Evolutionary conservation across 345 rosid genomes (phyloP).

Genomic region (Rhodamnia argentea): DNA sequence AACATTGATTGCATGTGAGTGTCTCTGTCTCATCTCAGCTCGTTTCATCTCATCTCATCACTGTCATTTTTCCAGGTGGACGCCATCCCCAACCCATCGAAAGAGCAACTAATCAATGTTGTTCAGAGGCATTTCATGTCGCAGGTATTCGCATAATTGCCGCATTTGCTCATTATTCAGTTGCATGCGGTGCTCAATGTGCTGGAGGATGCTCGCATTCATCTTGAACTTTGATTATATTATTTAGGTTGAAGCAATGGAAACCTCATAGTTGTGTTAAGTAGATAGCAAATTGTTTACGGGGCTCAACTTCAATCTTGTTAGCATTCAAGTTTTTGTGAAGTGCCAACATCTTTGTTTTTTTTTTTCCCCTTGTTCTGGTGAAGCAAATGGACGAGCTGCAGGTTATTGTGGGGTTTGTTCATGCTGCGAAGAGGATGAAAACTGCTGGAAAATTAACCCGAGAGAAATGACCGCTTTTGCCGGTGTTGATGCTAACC

Average conservation of each 20-base stretch:
- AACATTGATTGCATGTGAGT: background rate
- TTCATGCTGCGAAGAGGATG: constrained; percentile 77
- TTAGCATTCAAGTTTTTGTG: background rate
- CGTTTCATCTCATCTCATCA: background rate
- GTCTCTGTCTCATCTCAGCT: background rate
- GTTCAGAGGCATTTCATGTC: constrained; percentile 94
- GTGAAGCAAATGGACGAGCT: constrained; percentile 90
- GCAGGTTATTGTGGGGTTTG: constrained; percentile 92
- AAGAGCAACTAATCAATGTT: constrained; percentile 68
- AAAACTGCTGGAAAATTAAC: constrained; percentile 51
- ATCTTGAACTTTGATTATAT: background rate
- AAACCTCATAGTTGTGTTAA: background rate
- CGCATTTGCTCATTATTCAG: background rate
- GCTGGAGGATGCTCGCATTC: background rate
- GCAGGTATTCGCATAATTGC: constrained; percentile 38
- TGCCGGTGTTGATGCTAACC: background rate
- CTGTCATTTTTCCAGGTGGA: constrained; percentile 42
- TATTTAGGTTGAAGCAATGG: background rate
- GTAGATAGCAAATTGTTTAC: background rate
- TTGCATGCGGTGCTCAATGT: background rate
- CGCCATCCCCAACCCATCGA: constrained; percentile 70
- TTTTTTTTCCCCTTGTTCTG: background rate
- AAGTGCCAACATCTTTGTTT: background rate
- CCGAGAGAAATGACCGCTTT: constrained; percentile 1
- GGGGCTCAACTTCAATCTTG: background rate